Conservation (phyloP, 1,284 basidiomycete species). For the Ganoderma sp. region DNA sequence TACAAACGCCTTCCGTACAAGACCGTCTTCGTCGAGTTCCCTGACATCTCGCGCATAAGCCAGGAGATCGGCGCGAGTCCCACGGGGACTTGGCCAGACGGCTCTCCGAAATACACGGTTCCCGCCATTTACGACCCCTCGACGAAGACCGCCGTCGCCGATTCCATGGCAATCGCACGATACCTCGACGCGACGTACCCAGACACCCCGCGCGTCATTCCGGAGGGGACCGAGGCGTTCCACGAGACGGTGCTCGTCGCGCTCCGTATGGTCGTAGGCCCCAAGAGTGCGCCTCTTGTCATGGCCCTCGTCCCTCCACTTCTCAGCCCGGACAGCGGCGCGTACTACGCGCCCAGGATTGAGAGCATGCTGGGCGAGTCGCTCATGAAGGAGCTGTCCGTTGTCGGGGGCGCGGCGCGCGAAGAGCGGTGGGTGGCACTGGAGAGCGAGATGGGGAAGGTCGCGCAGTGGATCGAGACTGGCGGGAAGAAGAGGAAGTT, state of each 20-base stretch:
- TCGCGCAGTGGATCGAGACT: conserved; percentile 27
- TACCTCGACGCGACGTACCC: conserved; percentile 56
- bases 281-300: conserved; percentile 12
- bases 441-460: conserved; percentile 26
- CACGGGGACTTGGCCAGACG: conserved; percentile 28
- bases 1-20: conserved; percentile 37
- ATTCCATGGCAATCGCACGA: conserved; percentile 50
- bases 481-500: conserved; percentile 22
- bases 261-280: conserved; percentile 15
- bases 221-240: conserved; percentile 21
- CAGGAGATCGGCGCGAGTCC: conserved; percentile 29
- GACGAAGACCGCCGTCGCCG: conserved; percentile 44
- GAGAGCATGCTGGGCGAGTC: conserved; percentile 26
- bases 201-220: conserved; percentile 41
- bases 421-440: conserved; percentile 26
- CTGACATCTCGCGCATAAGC: conserved; percentile 26
- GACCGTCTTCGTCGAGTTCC: conserved; percentile 39
- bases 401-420: conserved; percentile 16
- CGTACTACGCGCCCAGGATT: conserved; percentile 28
- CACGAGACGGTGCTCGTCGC: conserved; percentile 29
- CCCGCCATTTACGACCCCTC: conserved; percentile 38
- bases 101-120: conserved; percentile 22
- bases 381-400: conserved; percentile 30
- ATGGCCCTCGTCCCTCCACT: conserved; percentile 14
- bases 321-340: conserved; percentile 26